phyloP scores from a whole-genome alignment of 2,329 filamentous ascomycete species.

The Fusarium pseudograminearum region DNA sequence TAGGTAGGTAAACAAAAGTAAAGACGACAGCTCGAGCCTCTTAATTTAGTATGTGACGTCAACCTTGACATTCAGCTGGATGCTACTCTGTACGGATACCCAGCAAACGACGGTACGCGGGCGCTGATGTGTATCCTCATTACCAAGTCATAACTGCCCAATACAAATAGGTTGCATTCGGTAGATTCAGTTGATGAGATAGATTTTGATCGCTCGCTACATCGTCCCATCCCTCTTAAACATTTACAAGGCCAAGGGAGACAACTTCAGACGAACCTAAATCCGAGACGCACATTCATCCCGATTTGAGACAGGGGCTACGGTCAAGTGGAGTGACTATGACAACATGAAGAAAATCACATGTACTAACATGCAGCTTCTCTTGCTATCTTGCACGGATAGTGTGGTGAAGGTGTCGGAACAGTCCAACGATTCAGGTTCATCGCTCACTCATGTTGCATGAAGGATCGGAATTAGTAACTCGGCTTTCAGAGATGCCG shows the following conservation, averaged over 20 bases:
- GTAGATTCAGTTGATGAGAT: not conserved
- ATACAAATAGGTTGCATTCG: not conserved
- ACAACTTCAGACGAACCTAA: conserved; percentile 7
- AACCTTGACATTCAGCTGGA: conserved; percentile 12
- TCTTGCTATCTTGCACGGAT: conserved; percentile 22
- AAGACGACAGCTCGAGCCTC: conserved; percentile 8
- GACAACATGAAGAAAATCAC: conserved; percentile 1
- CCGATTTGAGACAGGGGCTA: conserved; percentile 37
- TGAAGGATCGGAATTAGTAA: conserved; percentile 3
- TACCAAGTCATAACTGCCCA: not conserved
- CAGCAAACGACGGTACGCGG: no score
- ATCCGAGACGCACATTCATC: conserved; percentile 35
- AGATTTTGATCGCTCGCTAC: not conserved
- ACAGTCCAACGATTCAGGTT: conserved; percentile 9
- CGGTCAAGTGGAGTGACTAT: conserved; percentile 28
- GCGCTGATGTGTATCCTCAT: no score
- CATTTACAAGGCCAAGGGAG: conserved; percentile 25
- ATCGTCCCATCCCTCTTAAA: conserved; percentile 8
- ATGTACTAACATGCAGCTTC: conserved; percentile 23
- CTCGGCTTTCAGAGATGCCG: conserved; percentile 6
- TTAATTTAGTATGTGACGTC: conserved; percentile 27
- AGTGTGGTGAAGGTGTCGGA: conserved; percentile 20
- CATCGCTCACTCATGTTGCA: conserved; percentile 23
- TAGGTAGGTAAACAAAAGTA: conserved; percentile 6
- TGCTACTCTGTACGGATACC: not conserved